A percentile compares a stretch with the other conserved stretches of the same genome.
These are phyloP conservation scores for Tolypocladium tropicale DNA, from an alignment of 2,329 filamentous ascomycete genomes.

Conservation along the genomic window DNA sequence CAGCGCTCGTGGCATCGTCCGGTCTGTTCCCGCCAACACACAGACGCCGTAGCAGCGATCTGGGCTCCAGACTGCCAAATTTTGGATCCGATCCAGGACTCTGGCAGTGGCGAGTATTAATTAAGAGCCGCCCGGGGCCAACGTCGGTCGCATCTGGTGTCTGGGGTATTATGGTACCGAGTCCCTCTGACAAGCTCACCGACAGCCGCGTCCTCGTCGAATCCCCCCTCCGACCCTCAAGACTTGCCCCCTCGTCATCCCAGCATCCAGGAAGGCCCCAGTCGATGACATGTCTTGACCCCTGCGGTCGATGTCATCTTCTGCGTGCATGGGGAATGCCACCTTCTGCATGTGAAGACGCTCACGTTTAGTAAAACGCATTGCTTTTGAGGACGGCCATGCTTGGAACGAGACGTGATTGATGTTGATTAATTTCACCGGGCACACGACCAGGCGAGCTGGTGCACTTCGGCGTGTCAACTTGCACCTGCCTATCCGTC, in stretches of 20 bases:
- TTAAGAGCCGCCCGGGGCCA: no score
- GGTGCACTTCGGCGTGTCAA: neutral
- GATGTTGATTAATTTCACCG: neutral
- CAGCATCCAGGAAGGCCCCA: neutral
- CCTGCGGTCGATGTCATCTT: neutral
- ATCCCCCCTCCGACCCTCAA: neutral
- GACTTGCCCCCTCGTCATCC: neutral
- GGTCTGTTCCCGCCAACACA: neutral
- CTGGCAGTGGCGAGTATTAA: neutral
- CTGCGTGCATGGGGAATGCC: neutral
- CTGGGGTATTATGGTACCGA: neutral
- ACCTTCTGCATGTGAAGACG: neutral
- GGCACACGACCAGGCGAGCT: neutral
- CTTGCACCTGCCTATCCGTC: neutral
- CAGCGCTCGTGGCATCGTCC: neutral
- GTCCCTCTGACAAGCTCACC: neutral
- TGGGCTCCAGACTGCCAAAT: neutral
- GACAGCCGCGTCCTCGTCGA: neutral
- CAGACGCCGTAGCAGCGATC: neutral
- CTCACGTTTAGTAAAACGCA: neutral
- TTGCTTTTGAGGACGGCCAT: neutral
- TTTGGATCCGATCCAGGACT: neutral
- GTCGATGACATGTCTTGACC: neutral
- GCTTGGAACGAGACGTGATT: neutral
- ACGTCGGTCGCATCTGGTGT: neutral